Evolutionary conservation across 805 yeast species (phyloP).

Genomic region (Suhomyces sp.): DNA sequence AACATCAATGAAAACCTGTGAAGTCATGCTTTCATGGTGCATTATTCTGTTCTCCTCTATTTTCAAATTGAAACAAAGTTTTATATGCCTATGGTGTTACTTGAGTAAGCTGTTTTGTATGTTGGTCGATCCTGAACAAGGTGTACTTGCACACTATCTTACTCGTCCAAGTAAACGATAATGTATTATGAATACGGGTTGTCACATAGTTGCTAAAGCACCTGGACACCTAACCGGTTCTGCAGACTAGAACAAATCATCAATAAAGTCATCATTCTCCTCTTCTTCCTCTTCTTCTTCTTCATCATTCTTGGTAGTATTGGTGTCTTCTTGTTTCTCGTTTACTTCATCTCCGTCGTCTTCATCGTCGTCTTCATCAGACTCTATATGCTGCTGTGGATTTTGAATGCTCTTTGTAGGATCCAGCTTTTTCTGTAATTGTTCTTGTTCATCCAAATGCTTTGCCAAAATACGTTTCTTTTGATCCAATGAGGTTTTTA

Average conservation of each 20-base stretch:
- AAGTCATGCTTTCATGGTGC: too few relatives aligned
- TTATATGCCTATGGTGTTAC: too few relatives aligned
- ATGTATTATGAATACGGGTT: too few relatives aligned
- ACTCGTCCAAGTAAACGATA: too few relatives aligned
- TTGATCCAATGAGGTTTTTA: constrained; percentile 77
- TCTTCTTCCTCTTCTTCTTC: constrained; percentile 17
- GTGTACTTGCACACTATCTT: too few relatives aligned
- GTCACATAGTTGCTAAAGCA: too few relatives aligned
- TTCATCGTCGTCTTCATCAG: constrained; percentile 15
- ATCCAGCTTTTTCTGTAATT: constrained; percentile 22
- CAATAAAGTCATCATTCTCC: constrained; percentile 34
- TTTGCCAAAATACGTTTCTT: constrained; percentile 64
- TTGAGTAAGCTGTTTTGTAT: too few relatives aligned
- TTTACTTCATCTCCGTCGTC: constrained; percentile 19
- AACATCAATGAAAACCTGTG: too few relatives aligned
- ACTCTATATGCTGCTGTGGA: constrained; percentile 3
- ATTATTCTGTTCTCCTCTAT: too few relatives aligned
- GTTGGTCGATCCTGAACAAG: too few relatives aligned
- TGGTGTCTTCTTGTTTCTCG: constrained; percentile 26
- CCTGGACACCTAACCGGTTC: neutral
- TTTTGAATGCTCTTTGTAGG: constrained; percentile 16
- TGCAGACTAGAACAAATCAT: constrained; percentile 31
- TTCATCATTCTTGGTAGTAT: constrained; percentile 11
- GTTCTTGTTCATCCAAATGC: constrained; percentile 27
- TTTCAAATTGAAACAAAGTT: too few relatives aligned